Base-by-base conservation (phyloP, 495 filamentous ascomycete species). In the Evansstolkia leycettana region DNA sequence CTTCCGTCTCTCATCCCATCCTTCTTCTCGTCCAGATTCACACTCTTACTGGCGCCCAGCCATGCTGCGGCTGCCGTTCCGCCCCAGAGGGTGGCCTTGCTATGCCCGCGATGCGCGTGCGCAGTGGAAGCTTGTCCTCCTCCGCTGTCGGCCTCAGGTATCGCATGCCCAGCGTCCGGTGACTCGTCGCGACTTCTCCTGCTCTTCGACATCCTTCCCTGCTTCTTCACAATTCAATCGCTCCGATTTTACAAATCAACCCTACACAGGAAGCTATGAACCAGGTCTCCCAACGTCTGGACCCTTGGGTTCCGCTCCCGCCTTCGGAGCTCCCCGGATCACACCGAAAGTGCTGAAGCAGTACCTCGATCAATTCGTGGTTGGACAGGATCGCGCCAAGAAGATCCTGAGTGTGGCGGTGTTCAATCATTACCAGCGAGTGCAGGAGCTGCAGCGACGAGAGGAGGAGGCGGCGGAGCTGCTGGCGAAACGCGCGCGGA, bases 351-450 rank as follows among this genome's bases (percentile, higher is more conserved):
- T 76, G 39, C 64, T 98, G 45, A 96, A 96, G 59, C 72, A 84
- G 45, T 82, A 94, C 51, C 75, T 96, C 8, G 92, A 98, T 50
- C 81, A 89, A 51, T 96, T 85, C 54, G 89, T 98, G 5, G 89
- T 98, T 5, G 92, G 92, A 15, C 90, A 98, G 53, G 83, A 93
- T 46, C 78, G 84, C 33, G 84, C 90, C n/a, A 98, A 96, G 70
- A 90, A 90, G 54, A 81, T 87, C 16, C 71, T 95, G 34, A 89
- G 84, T 43, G 80, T 87, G 8, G 85, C 88, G 2, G 82, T 98
- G n/a, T 95, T 86, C 58, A 94, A 95, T 60, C 90, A 98, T 49
- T 96, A 94, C 52, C 87, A 93, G 60, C 70, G 81, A 25, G 73
- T 94, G 40, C 78, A 82, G 39, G 82, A 94, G 47, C 48, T 85